Conservation (phyloP, 768 basidiomycete species). For the Baorangia bicolor region DNA sequence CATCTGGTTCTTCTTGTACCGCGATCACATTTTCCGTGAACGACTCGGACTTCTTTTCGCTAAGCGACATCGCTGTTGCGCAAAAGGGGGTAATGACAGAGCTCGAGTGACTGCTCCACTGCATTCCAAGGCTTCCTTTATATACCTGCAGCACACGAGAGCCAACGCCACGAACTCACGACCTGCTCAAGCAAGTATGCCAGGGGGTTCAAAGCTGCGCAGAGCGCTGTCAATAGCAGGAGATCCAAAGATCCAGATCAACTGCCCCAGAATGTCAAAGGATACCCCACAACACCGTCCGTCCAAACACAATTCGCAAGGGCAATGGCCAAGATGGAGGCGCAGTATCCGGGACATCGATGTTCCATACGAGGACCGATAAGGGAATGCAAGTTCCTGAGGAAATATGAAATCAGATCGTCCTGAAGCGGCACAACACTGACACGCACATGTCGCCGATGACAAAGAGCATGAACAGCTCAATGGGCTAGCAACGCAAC, state of each 20-base stretch:
- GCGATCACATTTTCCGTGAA: conserved; percentile 6
- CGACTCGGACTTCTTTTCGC: conserved; percentile 10
- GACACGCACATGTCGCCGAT: not conserved
- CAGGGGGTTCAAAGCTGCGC: not conserved
- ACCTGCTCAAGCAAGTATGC: not conserved
- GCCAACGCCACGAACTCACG: not conserved
- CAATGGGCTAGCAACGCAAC: not conserved
- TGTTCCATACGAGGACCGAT: not conserved
- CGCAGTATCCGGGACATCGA: not conserved
- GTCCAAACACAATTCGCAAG: not conserved
- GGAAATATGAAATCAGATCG: not conserved
- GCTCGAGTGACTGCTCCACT: not conserved
- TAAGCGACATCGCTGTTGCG: conserved; percentile 5
- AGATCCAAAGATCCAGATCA: not conserved
- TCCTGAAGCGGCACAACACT: not conserved
- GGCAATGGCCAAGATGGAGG: not conserved
- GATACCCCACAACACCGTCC: not conserved
- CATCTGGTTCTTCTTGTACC: not conserved
- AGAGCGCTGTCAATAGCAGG: not conserved
- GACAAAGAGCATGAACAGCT: not conserved
- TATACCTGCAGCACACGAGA: not conserved
- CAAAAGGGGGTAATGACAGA: not conserved
- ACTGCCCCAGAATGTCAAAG: not conserved
- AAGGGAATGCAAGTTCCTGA: not conserved
- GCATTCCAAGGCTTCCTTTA: not conserved